These are phyloP conservation scores for Eutypella sp. DNA, from an alignment of 2,329 filamentous ascomycete genomes.

Conservation along the genomic window DNA sequence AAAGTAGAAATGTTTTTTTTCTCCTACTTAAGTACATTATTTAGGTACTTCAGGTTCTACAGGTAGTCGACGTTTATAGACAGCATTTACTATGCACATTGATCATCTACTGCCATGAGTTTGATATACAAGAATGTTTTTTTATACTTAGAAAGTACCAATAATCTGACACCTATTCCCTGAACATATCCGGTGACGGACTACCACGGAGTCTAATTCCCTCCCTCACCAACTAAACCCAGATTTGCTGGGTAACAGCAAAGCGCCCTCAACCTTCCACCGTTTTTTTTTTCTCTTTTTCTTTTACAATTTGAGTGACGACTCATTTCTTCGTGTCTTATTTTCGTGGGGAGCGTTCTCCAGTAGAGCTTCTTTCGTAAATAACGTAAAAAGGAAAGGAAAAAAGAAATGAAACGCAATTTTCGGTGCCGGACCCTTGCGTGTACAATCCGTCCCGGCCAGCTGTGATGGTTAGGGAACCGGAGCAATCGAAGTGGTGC, in stretches of 20 bases:
- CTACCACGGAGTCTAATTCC: constrained; percentile 35
- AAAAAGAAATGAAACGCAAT: constrained; percentile 9
- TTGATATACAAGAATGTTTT: too few species aligned
- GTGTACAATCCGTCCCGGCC: constrained; percentile 14
- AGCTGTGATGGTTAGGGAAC: constrained; percentile 25
- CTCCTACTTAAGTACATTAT: too few species aligned
- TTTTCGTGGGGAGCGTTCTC: constrained; percentile 14
- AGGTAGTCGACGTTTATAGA: too few species aligned
- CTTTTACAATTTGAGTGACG: constrained; percentile 19
- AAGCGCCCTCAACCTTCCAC: constrained; percentile 13
- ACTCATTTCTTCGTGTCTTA: constrained; percentile 14
- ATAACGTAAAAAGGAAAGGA: neutral
- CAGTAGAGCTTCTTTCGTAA: constrained; percentile 15
- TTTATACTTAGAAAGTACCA: too few species aligned
- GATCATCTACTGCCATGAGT: too few species aligned
- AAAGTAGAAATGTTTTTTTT: too few species aligned
- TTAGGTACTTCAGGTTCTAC: too few species aligned
- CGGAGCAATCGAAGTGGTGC: constrained; percentile 8
- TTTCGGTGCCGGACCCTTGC: constrained; percentile 24
- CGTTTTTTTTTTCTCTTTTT: constrained; percentile 11
- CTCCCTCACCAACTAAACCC: constrained; percentile 24
- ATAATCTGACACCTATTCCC: constrained; percentile 17
- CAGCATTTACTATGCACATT: too few species aligned
- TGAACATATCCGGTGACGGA: constrained; percentile 36
- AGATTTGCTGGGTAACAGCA: constrained; percentile 10